These are phyloP conservation scores for Dipteronia dyeriana DNA, from an alignment of 345 rosid genomes.

Conservation along the genomic window DNA sequence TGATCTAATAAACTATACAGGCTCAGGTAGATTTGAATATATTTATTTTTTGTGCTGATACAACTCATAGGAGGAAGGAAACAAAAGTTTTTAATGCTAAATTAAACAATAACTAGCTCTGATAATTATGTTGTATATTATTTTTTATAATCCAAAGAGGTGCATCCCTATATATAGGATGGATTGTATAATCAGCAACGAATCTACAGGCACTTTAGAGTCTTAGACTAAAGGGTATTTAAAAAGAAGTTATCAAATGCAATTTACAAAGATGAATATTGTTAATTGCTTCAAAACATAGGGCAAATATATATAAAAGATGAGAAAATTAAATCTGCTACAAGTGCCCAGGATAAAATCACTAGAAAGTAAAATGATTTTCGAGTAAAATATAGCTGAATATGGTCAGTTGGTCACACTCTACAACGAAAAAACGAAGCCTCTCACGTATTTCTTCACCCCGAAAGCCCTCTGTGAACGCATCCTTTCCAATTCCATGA, in stretches of 20 bases:
- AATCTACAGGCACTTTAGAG: background rate
- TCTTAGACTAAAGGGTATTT: background rate
- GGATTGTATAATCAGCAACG: background rate
- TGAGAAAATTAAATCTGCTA: background rate
- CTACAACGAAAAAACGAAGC: conserved; percentile 83
- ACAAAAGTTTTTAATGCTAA: background rate
- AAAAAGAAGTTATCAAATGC: background rate
- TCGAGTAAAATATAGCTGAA: conserved; percentile 51
- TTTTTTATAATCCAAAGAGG: background rate
- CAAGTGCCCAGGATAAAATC: background rate
- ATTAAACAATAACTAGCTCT: background rate
- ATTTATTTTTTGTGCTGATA: background rate
- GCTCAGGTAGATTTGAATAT: background rate
- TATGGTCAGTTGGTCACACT: conserved; percentile 89
- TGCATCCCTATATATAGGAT: background rate
- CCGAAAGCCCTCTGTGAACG: conserved; percentile 49
- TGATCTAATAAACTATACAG: background rate
- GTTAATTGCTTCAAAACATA: background rate
- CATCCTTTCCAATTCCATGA: conserved; percentile 81
- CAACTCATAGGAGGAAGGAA: background rate
- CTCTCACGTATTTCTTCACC: conserved; percentile 82
- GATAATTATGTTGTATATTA: background rate
- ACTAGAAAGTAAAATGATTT: background rate
- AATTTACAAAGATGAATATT: background rate
- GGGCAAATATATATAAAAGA: background rate